Evolutionary conservation across 1,284 basidiomycete species (phyloP), one percentile per base, ranked within the genome.

Genomic region (Phylloporus gajari): DNA sequence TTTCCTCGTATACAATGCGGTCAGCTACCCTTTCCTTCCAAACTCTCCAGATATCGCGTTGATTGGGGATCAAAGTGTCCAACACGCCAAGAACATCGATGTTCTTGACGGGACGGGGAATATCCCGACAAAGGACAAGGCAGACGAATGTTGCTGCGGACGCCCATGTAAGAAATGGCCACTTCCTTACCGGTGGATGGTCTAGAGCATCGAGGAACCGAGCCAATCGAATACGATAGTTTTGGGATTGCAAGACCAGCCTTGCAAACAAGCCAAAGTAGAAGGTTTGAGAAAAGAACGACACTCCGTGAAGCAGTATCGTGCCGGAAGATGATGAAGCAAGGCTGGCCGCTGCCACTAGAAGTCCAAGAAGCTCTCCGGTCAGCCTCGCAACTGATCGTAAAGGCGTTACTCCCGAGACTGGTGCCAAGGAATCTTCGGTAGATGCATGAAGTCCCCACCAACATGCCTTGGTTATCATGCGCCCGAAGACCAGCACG

Each of bases 21-120:
- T 78, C 75, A 4, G 75, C 71, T 0, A 77, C 75, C 30, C 76
- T 71, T 11, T 67, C 58, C 63, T 79, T 77, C 74, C 74, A 79
- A 21, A 44, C 71, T 7, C 60, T 67, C 69, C 77, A 74, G 51
- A 77, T 12, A 15, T 77, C 71, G 25, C 71, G 68, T 59, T 74
- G 70, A 15, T 77, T 56, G 5, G 71, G 76, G 9, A 77, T 76
- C 53, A 76, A 25, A 5, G 46, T 67, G 40, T 77, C 73, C 32
- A 77, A 38, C 42, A 77, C 58, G 1, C 70, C 68, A 15, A 35
- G 13, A 40, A 76, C 21, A 27, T 72, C 1, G 44, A 77, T 67
- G 12, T 23, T 63, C 58, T 30, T 70, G 51, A 77, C 70, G 3
- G 76, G 77, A 5, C 77, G 68, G 8, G 61, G 53, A 27, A 71